Evolutionary conservation across 2,329 filamentous ascomycete genomes (phyloP).

Genomic region (Neoscytalidium dimidiatum): DNA sequence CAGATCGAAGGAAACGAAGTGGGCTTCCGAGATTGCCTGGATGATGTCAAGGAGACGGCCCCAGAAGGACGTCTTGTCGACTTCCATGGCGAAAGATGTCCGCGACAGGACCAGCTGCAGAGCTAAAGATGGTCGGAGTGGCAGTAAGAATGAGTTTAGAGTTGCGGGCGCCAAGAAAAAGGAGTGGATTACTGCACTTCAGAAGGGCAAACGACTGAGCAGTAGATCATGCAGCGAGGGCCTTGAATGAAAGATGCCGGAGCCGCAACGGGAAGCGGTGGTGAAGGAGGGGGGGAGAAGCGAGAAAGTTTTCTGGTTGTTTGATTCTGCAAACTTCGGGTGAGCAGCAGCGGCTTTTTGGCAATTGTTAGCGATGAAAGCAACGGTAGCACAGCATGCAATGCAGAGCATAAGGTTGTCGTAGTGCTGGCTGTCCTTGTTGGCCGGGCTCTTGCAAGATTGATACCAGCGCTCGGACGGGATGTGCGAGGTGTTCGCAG

Average conservation of each 20-base stretch:
- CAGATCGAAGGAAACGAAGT: slow-evolving; percentile 66
- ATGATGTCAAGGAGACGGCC: slow-evolving; percentile 58
- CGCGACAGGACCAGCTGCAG: neutral
- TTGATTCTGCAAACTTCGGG: neutral
- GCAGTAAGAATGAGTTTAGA: neutral
- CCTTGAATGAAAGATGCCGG: too few species aligned
- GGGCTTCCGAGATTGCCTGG: slow-evolving; percentile 57
- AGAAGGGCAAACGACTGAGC: neutral
- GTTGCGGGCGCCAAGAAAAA: neutral
- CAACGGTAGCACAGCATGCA: neutral
- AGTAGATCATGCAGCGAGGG: too few species aligned
- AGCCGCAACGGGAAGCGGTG: neutral
- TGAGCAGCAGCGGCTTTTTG: neutral
- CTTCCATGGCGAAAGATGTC: slow-evolving; percentile 56
- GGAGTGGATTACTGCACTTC: neutral
- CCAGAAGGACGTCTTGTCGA: slow-evolving; percentile 53
- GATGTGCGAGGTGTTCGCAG: neutral
- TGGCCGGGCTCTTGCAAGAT: neutral
- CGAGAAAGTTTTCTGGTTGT: neutral
- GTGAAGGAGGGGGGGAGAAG: neutral
- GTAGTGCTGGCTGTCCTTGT: too few species aligned
- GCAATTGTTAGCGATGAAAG: slow-evolving; percentile 1
- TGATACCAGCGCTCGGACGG: neutral
- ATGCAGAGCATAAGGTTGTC: neutral
- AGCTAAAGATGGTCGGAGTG: neutral